phyloP scores from a whole-genome alignment of 1,139 yeast genomes.

The Yamadazyma conglobata region DNA sequence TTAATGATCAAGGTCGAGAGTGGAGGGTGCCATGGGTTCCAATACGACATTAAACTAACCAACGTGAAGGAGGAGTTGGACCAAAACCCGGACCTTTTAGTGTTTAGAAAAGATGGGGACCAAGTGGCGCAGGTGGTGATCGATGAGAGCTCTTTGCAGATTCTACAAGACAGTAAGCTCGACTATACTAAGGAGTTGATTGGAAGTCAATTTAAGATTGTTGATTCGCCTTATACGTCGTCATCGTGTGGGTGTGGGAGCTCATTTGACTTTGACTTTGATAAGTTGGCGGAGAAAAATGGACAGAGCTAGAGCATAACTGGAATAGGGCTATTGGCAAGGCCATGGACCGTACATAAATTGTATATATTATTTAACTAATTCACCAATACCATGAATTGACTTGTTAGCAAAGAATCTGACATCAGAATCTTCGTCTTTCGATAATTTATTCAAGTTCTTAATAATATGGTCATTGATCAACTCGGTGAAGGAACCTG shows the following conservation, averaged over 20 bases:
- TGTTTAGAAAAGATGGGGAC: slow-evolving; percentile 57
- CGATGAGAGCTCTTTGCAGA: slow-evolving; percentile 77
- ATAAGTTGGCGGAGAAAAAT: slow-evolving; percentile 30
- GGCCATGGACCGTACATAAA: too few species aligned
- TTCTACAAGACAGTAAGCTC: slow-evolving; percentile 79
- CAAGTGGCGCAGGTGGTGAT: slow-evolving; percentile 59
- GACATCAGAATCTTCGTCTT: slow-evolving; percentile 86
- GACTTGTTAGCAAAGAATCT: slow-evolving; percentile 72
- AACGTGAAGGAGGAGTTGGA: slow-evolving; percentile 43
- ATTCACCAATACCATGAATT: slow-evolving; percentile 15
- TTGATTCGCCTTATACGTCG: slow-evolving; percentile 85
- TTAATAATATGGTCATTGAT: slow-evolving; percentile 59
- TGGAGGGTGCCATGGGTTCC: slow-evolving; percentile 99
- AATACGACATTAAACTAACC: slow-evolving; percentile 70
- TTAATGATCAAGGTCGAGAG: slow-evolving; percentile 82
- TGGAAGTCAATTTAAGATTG: slow-evolving; percentile 90
- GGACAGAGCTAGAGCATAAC: too few species aligned
- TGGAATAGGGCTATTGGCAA: too few species aligned
- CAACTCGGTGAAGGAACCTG: slow-evolving; percentile 17
- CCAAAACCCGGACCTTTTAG: slow-evolving; percentile 31
- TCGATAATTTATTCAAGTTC: slow-evolving; percentile 57
- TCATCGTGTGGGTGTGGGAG: slow-evolving; percentile 97
- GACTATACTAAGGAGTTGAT: slow-evolving; percentile 92
- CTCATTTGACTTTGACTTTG: slow-evolving; percentile 84
- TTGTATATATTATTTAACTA: slow-evolving; percentile 4